Conservation (phyloP, 768 basidiomycete species). For the Collybia sp. region DNA sequence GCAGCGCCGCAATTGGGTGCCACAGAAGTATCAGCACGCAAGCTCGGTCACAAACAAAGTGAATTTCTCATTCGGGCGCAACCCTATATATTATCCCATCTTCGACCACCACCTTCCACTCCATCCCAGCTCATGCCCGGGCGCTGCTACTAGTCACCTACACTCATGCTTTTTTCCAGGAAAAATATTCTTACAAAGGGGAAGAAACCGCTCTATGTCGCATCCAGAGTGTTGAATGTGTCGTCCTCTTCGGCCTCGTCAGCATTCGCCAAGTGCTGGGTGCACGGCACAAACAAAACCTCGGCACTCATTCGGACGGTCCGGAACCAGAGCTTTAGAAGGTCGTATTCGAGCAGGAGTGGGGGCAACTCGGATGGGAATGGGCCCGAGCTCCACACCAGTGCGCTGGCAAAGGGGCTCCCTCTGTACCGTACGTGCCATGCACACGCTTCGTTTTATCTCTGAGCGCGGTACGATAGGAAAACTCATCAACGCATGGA, state of each 20-base stretch:
- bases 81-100: no score
- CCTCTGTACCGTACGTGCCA: conserved; percentile 49
- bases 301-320: conserved; percentile 43
- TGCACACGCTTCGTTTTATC: background rate
- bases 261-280: conserved; percentile 47
- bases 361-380: conserved; percentile 20
- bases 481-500: conserved; percentile 74
- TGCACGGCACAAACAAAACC: conserved; percentile 49
- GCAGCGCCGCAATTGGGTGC: no score
- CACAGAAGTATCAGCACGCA: no score
- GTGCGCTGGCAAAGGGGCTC: conserved; percentile 21
- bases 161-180: conserved; percentile 45
- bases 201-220: conserved; percentile 52
- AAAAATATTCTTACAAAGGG: conserved; percentile 47
- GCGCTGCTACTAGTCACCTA: no score
- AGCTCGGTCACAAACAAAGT: no score
- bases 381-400: conserved; percentile 15
- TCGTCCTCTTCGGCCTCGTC: conserved; percentile 43
- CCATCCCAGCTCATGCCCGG: no score
- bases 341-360: conserved; percentile 34
- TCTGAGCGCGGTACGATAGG: conserved; percentile 30
- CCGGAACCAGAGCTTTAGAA: conserved; percentile 29
- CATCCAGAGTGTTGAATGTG: conserved; percentile 48
- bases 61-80: no score
- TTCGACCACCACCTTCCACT: no score